Evolutionary conservation across 2,329 filamentous ascomycete species (phyloP), one percentile per base, ranked within the genome.

Genomic region (Orbilia javanica): DNA sequence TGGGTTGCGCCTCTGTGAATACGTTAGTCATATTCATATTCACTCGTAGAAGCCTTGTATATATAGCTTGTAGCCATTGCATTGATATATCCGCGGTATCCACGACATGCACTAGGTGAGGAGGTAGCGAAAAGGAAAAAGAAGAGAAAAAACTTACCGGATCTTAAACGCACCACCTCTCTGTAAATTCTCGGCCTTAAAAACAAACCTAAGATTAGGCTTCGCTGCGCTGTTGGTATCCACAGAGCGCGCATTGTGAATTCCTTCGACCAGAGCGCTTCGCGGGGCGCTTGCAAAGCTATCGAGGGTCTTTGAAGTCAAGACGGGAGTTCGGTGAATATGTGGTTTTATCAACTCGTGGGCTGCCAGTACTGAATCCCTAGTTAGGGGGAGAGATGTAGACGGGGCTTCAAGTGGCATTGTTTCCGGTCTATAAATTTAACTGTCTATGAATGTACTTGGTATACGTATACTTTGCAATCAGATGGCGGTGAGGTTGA

Each of bases 131-230:
- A 39, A 64, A 55, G n/a, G 8, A 36, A 4, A 39, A 25, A 31
- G 22, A 60, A 20, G 50, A 27, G 34, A 88, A 42, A 97, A 83
- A 0, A 94, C 95, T 4, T 95, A 96, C 5, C 95, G 87, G 15
- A 90, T 92, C 85, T 98, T 98, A 87, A 98, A 98, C 0, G 95
- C 95, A 64, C 95, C 96, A 68, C 96, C 90, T 69, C 90, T 90
- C 86, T 98, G 96, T 74, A 93, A 86, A 84, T 97, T 97, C 86
- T 98, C 95, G 84, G 93, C 96, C 86, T 98, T 98, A 88, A 98
- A 97, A 86, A 93, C 96, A 65, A 98, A 87, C 11, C 89, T 87
- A 44, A 97, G 85, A 62, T 85, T 88, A 0, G 93, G 93, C 3
- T 83, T 85, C 0, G 91, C 89, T 0, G 90, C 87, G n/a, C 83